Percentiles rank a stretch among this genome's conserved stretches.
Evolutionary conservation across 2,329 filamentous ascomycete species (phyloP).

Genomic region (Stagonosporopsis cucurbitacearum): DNA sequence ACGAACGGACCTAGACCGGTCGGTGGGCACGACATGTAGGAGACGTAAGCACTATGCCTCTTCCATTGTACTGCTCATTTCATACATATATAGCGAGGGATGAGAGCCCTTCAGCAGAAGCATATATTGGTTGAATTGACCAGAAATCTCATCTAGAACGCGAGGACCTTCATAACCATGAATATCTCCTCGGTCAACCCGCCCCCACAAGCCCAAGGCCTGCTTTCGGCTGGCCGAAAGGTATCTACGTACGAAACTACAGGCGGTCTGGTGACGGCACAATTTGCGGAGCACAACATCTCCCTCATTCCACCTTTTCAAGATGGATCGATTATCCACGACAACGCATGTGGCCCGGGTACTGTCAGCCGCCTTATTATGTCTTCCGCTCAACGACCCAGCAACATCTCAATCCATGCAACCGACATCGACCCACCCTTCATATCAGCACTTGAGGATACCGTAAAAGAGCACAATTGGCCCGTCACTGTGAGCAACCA

Average conservation of each 20-base stretch:
- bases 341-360: conserved; percentile 45
- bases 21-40: background rate
- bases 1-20: background rate
- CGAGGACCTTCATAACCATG: conserved; percentile 15
- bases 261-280: conserved; percentile 35
- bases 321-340: conserved; percentile 38
- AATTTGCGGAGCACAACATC: conserved; percentile 38
- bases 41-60: conserved; percentile 10
- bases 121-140: background rate
- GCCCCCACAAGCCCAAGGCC: conserved; percentile 32
- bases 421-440: conserved; percentile 42
- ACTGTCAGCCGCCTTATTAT: conserved; percentile 38
- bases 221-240: conserved; percentile 32
- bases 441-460: conserved; percentile 26
- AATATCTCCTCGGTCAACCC: conserved; percentile 20
- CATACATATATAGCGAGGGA: background rate
- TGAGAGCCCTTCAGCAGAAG: background rate
- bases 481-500: conserved; percentile 31
- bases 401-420: conserved; percentile 35
- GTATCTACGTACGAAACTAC: conserved; percentile 39
- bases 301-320: conserved; percentile 35
- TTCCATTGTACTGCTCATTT: background rate
- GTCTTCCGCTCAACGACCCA: background rate
- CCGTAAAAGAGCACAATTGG: conserved; percentile 28
- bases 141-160: background rate